Evolutionary conservation across 441 rosid genomes (phyloP).

Genomic region (Sinapis alba): DNA sequence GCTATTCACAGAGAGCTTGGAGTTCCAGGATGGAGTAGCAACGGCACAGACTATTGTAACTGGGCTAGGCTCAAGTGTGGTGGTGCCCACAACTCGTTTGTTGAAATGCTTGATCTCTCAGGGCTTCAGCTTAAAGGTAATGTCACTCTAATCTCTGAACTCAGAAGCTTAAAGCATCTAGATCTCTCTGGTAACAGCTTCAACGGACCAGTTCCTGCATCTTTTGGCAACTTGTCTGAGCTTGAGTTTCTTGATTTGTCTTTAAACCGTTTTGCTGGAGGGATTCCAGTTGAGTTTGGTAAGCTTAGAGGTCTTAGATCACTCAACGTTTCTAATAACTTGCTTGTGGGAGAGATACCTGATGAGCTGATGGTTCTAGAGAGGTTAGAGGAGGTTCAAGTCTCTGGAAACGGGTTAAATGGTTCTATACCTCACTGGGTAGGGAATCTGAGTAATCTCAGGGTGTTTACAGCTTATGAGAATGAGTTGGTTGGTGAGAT

Average conservation of each 20-base stretch:
- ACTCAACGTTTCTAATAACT: constrained; percentile 76
- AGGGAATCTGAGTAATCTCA: constrained; percentile 71
- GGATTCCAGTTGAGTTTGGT: constrained; percentile 71
- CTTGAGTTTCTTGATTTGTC: constrained; percentile 95
- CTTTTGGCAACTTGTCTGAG: constrained; percentile 69
- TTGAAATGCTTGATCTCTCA: constrained; percentile 77
- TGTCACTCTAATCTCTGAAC: constrained; percentile 62
- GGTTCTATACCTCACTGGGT: constrained; percentile 88
- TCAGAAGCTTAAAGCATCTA: constrained; percentile 73
- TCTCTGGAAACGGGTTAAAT: constrained; percentile 74
- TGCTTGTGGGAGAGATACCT: constrained; percentile 76
- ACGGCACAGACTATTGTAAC: constrained; percentile 66
- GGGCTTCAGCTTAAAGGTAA: constrained; percentile 84
- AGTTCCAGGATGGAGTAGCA: constrained; percentile 84
- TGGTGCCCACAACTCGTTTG: constrained; percentile 61
- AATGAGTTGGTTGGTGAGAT: constrained; percentile 70
- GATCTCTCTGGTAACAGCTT: constrained; percentile 84
- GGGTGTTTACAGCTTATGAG: constrained; percentile 90
- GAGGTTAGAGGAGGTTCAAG: constrained; percentile 74
- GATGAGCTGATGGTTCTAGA: constrained; percentile 58
- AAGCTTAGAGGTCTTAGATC: constrained; percentile 64
- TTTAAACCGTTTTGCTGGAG: constrained; percentile 69
- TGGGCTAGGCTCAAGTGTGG: constrained; percentile 80
- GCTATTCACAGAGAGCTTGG: constrained; percentile 73
- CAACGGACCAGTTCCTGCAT: constrained; percentile 66